These are phyloP conservation scores for Potentilla sterilis DNA, from an alignment of 306 rosid genomes.

Conservation along the genomic window DNA sequence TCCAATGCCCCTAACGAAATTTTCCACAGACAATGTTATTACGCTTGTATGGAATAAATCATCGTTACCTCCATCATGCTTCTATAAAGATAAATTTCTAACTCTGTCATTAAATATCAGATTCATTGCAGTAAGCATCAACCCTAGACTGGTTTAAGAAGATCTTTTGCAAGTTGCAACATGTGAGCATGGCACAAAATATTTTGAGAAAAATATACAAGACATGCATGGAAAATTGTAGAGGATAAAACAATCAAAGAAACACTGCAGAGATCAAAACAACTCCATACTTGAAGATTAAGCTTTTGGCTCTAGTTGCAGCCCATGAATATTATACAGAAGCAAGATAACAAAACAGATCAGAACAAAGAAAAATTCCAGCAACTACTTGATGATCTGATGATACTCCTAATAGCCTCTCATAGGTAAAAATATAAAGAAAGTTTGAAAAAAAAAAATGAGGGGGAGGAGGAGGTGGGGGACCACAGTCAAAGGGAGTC, in stretches of 20 bases:
- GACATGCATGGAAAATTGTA: not conserved
- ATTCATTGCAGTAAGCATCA: not conserved
- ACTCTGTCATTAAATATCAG: not conserved
- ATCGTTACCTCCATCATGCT: not conserved
- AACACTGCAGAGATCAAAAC: not conserved
- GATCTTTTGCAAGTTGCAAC: not conserved
- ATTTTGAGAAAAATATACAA: not conserved
- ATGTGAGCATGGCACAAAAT: not conserved
- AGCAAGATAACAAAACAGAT: not conserved
- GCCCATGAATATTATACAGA: not conserved
- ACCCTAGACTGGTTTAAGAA: not conserved
- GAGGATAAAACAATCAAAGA: not conserved
- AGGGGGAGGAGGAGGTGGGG: not conserved
- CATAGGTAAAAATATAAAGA: not conserved
- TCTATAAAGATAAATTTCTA: not conserved
- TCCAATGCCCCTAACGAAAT: not conserved
- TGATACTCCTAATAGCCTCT: not conserved
- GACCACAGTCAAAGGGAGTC: not conserved
- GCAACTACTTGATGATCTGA: not conserved
- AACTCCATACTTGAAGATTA: conserved; percentile 3
- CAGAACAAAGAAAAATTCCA: not conserved
- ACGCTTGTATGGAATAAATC: no score
- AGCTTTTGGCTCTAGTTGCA: not conserved
- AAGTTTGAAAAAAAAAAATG: no score
- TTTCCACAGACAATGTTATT: not conserved